Base-by-base conservation (phyloP, 2,329 filamentous ascomycete species). In the Rhinocladiella mackenziei region DNA sequence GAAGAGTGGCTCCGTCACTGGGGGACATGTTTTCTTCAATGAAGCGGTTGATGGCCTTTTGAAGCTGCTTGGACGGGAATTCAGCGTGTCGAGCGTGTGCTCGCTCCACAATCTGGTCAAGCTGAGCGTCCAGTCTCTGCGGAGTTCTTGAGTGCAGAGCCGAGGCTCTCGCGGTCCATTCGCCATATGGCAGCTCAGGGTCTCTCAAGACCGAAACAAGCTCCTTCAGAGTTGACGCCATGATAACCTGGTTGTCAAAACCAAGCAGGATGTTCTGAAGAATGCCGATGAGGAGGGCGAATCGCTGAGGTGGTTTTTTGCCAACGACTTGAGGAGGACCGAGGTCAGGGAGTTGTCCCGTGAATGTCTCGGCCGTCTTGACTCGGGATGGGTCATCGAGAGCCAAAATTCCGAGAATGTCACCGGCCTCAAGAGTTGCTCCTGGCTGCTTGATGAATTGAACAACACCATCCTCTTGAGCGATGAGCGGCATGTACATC, bases 401-500 rank as follows among this genome's bases (percentile, higher is more conserved):
- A 51, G 91, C 84, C 18, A 98, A 78, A 54, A 98, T 96, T 72
- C 89, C 92, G n/a, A 98, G 80, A 49, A 98, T 97, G 64, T 98
- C 92, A 67, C 92, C 92, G 63, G 92, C 92, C 67, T 97, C 89
- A 35, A 98, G 84, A 13, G 89, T 94, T n/a, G 92, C 86, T 65
- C 92, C 92, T 52, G 92, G 92, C 72, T 97, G 92, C 80, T 98
- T 98, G 76, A 98, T 95, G 60, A 98, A 80, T 72, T 96, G 92
- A 44, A 98, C 91, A 42, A 94, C 78, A 74, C 92, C 92, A 59
- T 95, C 92, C 67, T 98, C 92, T 63, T 89, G 84, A 2, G 92
- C 86, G 50, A 98, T 78, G 43, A 98, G 77, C 61, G 92, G 92
- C 92, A 98, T 98, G 78, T 97, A 97, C 92, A 98, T 98, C 78